Evolutionary conservation across 768 basidiomycete genomes (phyloP), one percentile per base, ranked within the genome.

Genomic region (Gloeopeniophorella convolvens): DNA sequence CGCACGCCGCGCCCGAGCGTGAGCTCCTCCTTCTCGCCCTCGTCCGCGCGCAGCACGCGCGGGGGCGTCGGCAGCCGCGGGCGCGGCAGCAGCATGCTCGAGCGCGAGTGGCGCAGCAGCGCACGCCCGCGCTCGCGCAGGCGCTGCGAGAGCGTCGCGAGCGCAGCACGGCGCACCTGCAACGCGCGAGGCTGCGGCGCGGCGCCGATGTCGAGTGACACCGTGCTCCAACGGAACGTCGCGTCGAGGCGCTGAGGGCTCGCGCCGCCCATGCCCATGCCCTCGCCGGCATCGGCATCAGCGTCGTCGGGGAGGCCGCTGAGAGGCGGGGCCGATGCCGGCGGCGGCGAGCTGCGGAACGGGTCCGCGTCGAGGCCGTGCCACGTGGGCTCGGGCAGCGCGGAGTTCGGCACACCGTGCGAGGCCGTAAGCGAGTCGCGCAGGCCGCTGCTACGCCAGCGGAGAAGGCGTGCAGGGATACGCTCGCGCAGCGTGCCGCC

Each of bases 201-300:
- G 18, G 9, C 15, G 16, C 31, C 52, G 30, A 30, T 32, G 15
- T 55, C 54, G 26, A 53, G 37, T 1, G 54, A 55, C 7, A 43
- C 49, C 20, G 31, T 51, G 35, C 57, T 58, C 57, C 57, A 58
- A 28, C 57, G 54, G 47, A 58, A 58, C 15, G 55, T 52, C 31
- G 35, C 31, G 16, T 51, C 50, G 10, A 49, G 31, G 8, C 48
- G 48, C 15, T 46, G 54, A 5, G 54, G 35, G 31, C 45, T 36
- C 27, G 47, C 27, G 16, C 31, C 23, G 16, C 41, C 57, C 44
- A 42, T 40, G 23, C 16, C 27, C n/a, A 10, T 33, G 4, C 23
- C 23, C 16, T 35, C 36, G 3, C 32, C 32, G 12, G 18, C 11
- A 5, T 49, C 42, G 35, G n/a, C n/a, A n/a, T n/a, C n/a, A n/a